These are phyloP conservation scores for Boletus coccyginus DNA, from an alignment of 768 basidiomycete species.

Conservation along the genomic window DNA sequence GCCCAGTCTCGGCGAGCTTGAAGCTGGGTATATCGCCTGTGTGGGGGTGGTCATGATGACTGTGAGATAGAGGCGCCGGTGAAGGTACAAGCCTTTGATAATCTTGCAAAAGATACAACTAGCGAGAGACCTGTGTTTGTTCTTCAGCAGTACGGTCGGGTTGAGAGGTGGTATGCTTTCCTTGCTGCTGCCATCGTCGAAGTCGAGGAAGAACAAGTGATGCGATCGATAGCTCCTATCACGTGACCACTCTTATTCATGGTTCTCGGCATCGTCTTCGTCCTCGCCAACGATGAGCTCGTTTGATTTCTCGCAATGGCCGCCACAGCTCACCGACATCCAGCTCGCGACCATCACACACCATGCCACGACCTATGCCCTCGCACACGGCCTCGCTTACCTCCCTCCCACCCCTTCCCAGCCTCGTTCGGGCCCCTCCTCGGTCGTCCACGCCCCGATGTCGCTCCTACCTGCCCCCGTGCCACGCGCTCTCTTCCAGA, in stretches of 20 bases:
- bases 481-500: slow-evolving; percentile 66
- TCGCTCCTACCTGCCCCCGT: slow-evolving; percentile 87
- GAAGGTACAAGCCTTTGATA: slow-evolving; percentile 61
- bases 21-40: slow-evolving; percentile 87
- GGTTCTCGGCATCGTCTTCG: neutral
- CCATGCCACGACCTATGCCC: slow-evolving; percentile 76
- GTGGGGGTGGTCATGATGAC: neutral
- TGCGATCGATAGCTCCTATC: neutral
- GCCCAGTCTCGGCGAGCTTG: slow-evolving; percentile 77
- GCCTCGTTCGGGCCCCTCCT: slow-evolving; percentile 53
- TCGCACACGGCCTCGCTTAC: slow-evolving; percentile 83
- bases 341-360: slow-evolving; percentile 60
- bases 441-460: slow-evolving; percentile 89
- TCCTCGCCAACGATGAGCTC: slow-evolving; percentile 17
- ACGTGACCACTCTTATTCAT: slow-evolving; percentile 1
- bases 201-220: neutral
- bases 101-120: slow-evolving; percentile 94
- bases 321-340: slow-evolving; percentile 58
- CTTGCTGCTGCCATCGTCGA: slow-evolving; percentile 21
- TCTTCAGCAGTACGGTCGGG: neutral
- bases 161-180: neutral
- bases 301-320: slow-evolving; percentile 66
- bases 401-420: slow-evolving; percentile 51
- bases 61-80: neutral
- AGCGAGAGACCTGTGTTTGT: slow-evolving; percentile 45